Base-by-base conservation (phyloP, 1,139 yeast species). In the Nakaseomyces delphensis region DNA sequence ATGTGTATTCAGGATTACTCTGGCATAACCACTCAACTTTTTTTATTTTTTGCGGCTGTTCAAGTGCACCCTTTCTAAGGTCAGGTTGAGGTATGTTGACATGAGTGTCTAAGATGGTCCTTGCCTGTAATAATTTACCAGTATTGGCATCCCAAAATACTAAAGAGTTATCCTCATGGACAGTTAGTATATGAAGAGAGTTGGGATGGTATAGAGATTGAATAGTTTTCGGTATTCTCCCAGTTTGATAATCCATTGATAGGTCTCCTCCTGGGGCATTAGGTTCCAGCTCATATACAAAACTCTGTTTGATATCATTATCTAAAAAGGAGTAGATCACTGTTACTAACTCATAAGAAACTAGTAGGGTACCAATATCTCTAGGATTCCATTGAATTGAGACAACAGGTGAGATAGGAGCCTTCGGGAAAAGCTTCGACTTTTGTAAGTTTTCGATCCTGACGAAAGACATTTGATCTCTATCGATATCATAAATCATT, bases 61-160 rank as follows among this genome's bases (percentile, higher is more conserved):
- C 40, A 8, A 49, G 41, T 8, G 44, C 31, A 1, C 47, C 38
- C 16, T 49, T 47, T 21, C 40, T 36, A 1, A 46, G 27, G 5
- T 45, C 43, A 43, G 52, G 70, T 68, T 41, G 53, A 3, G 83
- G 80, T 21, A 65, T 60, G 54, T 86, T 79, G 20, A 86, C 74
- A 44, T 77, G 74, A 3, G 77, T 68, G 42, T 83, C 93, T 45
- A 74, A 72, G 6, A 83, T 52, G 1, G 85, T 75, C 52, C 97
- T 73, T 0, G 96, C 89, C 44, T 79, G 80, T 6, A 91, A 67
- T 38, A 80, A 64, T 11, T 76, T 75, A 0, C 93, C 95, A 33
- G 80, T 79, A 30, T 77, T 72, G 0, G 85, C 80, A 62, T 91
- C 98, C 96, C 97, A 93, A 55, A 91, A 91, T 4, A 77, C 95